Percentiles rank a stretch among this genome's conserved stretches.
Evolutionary conservation across 2,329 filamentous ascomycete genomes (phyloP).

Genomic region (Aspergillus latus): DNA sequence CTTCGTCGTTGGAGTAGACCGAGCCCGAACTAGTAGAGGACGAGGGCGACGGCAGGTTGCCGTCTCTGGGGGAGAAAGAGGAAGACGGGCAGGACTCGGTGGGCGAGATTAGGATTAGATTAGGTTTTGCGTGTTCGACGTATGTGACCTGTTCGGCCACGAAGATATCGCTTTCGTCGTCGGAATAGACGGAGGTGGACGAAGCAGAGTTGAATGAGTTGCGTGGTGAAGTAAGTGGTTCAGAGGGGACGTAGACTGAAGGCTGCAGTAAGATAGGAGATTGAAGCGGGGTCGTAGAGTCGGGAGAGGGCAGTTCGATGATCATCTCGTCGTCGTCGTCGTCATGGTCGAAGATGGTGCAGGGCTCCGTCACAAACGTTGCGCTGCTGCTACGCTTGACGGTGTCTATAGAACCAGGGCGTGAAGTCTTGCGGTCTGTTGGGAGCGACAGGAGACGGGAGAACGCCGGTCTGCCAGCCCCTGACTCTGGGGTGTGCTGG

Average conservation of each 20-base stretch:
- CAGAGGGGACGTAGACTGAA: slow-evolving; percentile 30
- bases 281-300: slow-evolving; percentile 27
- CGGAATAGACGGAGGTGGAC: slow-evolving; percentile 27
- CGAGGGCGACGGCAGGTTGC: not conserved
- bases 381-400: slow-evolving; percentile 35
- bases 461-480: slow-evolving; percentile 11
- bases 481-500: no score
- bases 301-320: slow-evolving; percentile 34
- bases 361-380: slow-evolving; percentile 33
- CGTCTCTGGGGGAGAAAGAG: no score
- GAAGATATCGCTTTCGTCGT: slow-evolving; percentile 35
- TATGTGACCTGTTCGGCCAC: slow-evolving; percentile 35
- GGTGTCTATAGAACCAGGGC: slow-evolving; percentile 38
- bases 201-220: slow-evolving; percentile 21
- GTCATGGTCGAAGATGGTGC: slow-evolving; percentile 23
- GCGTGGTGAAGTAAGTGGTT: slow-evolving; percentile 20
- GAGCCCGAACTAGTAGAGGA: slow-evolving; percentile 4
- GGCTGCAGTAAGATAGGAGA: slow-evolving; percentile 33
- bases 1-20: slow-evolving; percentile 19
- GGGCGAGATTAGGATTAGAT: slow-evolving; percentile 35
- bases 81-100: slow-evolving; percentile 14
- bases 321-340: slow-evolving; percentile 27
- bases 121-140: slow-evolving; percentile 33
- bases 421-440: slow-evolving; percentile 24
- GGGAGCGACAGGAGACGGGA: slow-evolving; percentile 24